A percentile compares a stretch with the other conserved stretches of the same genome.
phyloP scores from a whole-genome alignment of 2,329 filamentous ascomycete genomes.

The Trichoderma harzianum region DNA sequence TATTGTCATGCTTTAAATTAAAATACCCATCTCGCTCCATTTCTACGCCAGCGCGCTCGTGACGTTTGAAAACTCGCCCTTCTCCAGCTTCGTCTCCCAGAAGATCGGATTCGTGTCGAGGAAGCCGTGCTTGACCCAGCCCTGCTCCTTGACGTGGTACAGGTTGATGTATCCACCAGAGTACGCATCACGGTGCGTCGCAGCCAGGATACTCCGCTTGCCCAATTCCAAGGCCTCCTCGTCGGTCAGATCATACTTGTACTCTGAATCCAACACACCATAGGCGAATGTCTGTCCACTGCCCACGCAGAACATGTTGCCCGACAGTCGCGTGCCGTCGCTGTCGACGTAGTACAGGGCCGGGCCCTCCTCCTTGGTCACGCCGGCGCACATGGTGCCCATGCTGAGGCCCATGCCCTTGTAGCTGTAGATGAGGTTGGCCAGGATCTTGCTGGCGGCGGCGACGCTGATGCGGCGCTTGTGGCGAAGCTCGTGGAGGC shows the following conservation, averaged over 20 bases:
- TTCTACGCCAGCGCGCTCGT: conserved; percentile 63
- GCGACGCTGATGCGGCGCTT: conserved; percentile 98
- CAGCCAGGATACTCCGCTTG: conserved; percentile 86
- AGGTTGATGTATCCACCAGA: conserved; percentile 98
- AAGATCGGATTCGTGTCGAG: conserved; percentile 98
- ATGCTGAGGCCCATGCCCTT: conserved; percentile 98
- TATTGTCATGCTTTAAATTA: not conserved
- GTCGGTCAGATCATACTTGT: conserved; percentile 80
- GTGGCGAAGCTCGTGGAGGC: conserved; percentile 97
- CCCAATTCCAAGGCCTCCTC: conserved; percentile 91
- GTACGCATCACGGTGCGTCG: conserved; percentile 96
- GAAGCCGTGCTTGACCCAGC: conserved; percentile 99
- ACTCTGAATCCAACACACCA: conserved; percentile 94
- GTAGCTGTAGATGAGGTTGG: conserved; percentile 97
- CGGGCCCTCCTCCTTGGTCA: conserved; percentile 91
- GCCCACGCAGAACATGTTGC: conserved; percentile 97
- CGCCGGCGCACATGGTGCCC: conserved; percentile 99
- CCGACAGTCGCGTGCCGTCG: conserved; percentile 86
- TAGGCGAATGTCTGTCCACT: conserved; percentile 99
- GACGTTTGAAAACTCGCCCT: conserved; percentile 97
- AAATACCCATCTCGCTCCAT: not conserved
- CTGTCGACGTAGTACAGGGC: conserved; percentile 97
- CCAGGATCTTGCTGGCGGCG: conserved; percentile 95
- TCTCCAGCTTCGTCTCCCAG: conserved; percentile 98
- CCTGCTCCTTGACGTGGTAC: conserved; percentile 98